Base-by-base conservation (phyloP, 805 yeast species). In the Hanseniaspora lachancei region DNA sequence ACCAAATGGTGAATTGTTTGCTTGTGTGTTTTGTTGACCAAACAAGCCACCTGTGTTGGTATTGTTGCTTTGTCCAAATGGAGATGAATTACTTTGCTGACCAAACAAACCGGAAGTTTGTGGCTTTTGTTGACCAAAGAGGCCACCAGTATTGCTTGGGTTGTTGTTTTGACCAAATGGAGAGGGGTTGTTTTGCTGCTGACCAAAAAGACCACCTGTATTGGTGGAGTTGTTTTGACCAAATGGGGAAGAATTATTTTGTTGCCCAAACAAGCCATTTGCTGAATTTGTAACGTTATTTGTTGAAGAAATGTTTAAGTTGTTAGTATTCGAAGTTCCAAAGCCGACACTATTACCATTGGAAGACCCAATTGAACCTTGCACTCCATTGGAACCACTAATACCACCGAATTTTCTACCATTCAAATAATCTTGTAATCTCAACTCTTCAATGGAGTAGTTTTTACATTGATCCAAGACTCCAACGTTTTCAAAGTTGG, bases 401-500 rank as follows among this genome's bases (percentile, higher is more conserved):
- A 69, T 62, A 54, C 66, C 57, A 46, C 49, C 49, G 51, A 60
- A 63, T 49, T 60, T 66, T 29, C 73, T 69, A 59, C 72, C 79
- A 16, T 86, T 89, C 62, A 80, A 79, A 66, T 93, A 93, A 70
- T 93, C 99, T 67, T 84, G 91, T 62, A 77, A 72, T 65, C 99
- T 78, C 68, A 93, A 77, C 66, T 93, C 98, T 68, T 89, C 97
- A 64, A 82, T 78, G 0, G 96, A 86, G 62, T 69, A 86, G 62
- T 81, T 81, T 62, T 77, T 77, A 66, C 91, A 93, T 68, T 88
- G 95, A 5, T 95, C 95, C 97, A 93, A 89, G 47, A 86, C 78
- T 12, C 86, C 73, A 59, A 93, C 84, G 62, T 80, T 80, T 68
- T 91, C 87, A 70, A 74, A 89, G 50, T 74, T 70, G 55, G 80